A percentile compares a stretch with the other conserved stretches of the same genome.
phyloP scores from a whole-genome alignment of 495 filamentous ascomycete species.

The Parachaetomium inaequale region DNA sequence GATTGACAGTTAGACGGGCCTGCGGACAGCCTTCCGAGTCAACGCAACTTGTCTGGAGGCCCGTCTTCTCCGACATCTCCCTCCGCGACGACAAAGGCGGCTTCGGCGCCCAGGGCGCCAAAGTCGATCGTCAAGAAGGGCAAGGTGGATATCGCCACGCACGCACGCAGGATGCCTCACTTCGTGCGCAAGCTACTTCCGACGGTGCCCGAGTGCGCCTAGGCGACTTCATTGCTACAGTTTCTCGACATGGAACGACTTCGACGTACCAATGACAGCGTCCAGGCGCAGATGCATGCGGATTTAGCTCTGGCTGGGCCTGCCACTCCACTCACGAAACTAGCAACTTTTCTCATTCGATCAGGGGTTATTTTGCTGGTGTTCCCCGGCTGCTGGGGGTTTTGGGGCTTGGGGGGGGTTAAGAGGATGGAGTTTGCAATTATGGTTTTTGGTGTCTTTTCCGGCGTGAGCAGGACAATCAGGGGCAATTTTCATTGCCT shows the following conservation, averaged over 20 bases:
- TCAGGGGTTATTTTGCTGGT: slow-evolving; percentile 19
- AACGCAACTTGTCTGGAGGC: slow-evolving; percentile 47
- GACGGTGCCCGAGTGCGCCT: slow-evolving; percentile 39
- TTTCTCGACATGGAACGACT: slow-evolving; percentile 22
- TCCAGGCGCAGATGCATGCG: slow-evolving; percentile 24
- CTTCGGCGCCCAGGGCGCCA: slow-evolving; percentile 27
- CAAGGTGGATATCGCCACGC: slow-evolving; percentile 33
- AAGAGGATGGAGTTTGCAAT: slow-evolving; percentile 20
- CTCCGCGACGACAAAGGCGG: slow-evolving; percentile 35
- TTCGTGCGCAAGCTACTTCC: slow-evolving; percentile 45
- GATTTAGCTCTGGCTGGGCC: slow-evolving; percentile 21
- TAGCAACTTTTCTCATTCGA: slow-evolving; percentile 27
- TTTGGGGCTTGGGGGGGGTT: slow-evolving; percentile 4
- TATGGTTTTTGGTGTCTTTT: slow-evolving; percentile 23
- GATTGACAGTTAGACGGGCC: slow-evolving; percentile 77
- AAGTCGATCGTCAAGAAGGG: slow-evolving; percentile 35
- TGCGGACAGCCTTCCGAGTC: slow-evolving; percentile 49
- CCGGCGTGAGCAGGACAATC: slow-evolving; percentile 19
- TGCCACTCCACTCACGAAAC: slow-evolving; percentile 28
- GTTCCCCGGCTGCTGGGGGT: slow-evolving; percentile 13
- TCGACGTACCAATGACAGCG: slow-evolving; percentile 27
- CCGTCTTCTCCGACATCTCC: slow-evolving; percentile 47
- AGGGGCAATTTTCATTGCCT: slow-evolving; percentile 14
- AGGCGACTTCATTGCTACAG: slow-evolving; percentile 25
- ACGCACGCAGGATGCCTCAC: slow-evolving; percentile 41